A percentile compares a stretch with the other conserved stretches of the same genome.
phyloP scores from a whole-genome alignment of 352 stramenopile species.

The Bremia lactucae region DNA sequence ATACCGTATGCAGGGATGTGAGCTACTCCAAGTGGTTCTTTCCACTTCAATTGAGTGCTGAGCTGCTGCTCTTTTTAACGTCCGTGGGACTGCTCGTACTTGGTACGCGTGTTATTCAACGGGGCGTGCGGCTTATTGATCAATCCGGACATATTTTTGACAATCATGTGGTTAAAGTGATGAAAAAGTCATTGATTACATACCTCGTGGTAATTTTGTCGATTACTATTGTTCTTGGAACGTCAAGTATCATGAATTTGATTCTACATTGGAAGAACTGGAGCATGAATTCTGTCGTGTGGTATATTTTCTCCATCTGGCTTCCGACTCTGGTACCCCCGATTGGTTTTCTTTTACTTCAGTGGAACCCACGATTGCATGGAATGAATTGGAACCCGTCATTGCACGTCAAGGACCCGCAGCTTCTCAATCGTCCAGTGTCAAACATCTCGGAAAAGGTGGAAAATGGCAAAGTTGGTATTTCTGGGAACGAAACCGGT shows the following conservation, averaged over 20 bases:
- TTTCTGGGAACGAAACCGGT: slow-evolving; percentile 20
- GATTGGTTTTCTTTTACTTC: slow-evolving; percentile 67
- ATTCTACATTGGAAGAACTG: slow-evolving; percentile 53
- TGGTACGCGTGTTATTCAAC: slow-evolving; percentile 55
- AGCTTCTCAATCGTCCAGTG: slow-evolving; percentile 22
- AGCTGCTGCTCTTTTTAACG: slow-evolving; percentile 53
- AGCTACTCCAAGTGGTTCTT: slow-evolving; percentile 57
- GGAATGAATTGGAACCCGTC: slow-evolving; percentile 61
- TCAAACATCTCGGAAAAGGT: slow-evolving; percentile 40
- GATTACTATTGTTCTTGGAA: slow-evolving; percentile 54
- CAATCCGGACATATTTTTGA: slow-evolving; percentile 67
- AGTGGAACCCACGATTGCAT: slow-evolving; percentile 75
- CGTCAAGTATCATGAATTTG: slow-evolving; percentile 49
- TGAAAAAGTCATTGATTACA: slow-evolving; percentile 71
- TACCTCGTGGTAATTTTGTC: slow-evolving; percentile 67
- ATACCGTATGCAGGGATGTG: slow-evolving; percentile 58
- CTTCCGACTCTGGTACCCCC: slow-evolving; percentile 63
- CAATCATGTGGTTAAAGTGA: slow-evolving; percentile 57
- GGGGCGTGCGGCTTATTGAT: slow-evolving; percentile 56
- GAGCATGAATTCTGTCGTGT: slow-evolving; percentile 61
- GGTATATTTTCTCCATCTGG: slow-evolving; percentile 77
- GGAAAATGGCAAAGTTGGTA: slow-evolving; percentile 22
- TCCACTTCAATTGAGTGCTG: slow-evolving; percentile 30
- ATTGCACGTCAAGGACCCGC: slow-evolving; percentile 36
- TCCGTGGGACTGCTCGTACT: slow-evolving; percentile 54